These are phyloP conservation scores for Hippophae tibetana DNA, from an alignment of 306 rosid species.

Conservation along the genomic window DNA sequence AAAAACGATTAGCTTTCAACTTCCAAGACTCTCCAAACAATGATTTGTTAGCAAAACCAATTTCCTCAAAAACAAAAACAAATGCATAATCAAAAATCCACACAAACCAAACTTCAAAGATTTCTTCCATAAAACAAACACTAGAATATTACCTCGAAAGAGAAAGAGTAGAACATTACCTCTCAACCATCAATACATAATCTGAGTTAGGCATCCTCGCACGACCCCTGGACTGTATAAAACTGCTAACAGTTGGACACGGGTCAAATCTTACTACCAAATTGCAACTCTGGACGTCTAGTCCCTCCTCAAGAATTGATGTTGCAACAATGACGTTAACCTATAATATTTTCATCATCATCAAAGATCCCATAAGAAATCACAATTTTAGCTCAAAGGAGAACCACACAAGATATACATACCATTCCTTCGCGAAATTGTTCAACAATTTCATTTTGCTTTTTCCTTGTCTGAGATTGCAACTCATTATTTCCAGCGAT, in stretches of 20 bases:
- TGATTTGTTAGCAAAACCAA: background rate
- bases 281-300: constrained; percentile 85
- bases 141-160: no score
- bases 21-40: no score
- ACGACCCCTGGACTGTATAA: constrained; percentile 89
- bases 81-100: background rate
- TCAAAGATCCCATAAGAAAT: constrained; percentile 12
- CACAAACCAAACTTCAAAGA: background rate
- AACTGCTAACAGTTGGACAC: constrained; percentile 65
- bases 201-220: constrained; percentile 76
- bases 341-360: constrained; percentile 28
- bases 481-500: constrained; percentile 51
- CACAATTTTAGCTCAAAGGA: constrained; percentile 1
- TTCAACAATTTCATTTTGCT: constrained; percentile 65
- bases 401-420: constrained; percentile 13
- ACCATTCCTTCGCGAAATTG: constrained; percentile 76
- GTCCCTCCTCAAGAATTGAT: constrained; percentile 91
- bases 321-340: constrained; percentile 87
- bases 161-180: constrained; percentile 23
- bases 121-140: no score
- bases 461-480: constrained; percentile 49
- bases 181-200: constrained; percentile 62
- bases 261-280: constrained; percentile 89
- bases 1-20: no score
- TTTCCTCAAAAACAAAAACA: background rate